These are phyloP conservation scores for Trichoderma semiorbis DNA, from an alignment of 2,329 filamentous ascomycete genomes.

Conservation along the genomic window DNA sequence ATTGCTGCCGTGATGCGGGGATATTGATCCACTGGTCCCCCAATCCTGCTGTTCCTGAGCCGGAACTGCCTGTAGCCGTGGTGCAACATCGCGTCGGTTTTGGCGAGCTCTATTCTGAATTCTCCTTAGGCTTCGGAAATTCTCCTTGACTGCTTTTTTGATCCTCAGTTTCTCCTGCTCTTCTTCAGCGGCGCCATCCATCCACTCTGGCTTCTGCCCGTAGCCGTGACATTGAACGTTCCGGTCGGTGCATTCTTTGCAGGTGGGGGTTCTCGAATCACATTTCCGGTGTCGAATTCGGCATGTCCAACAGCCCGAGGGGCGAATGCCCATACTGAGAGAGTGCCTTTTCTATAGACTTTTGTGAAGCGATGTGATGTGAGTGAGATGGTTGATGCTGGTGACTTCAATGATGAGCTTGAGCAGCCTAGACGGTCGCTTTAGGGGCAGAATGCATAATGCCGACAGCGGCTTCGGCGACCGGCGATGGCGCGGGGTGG, in stretches of 20 bases:
- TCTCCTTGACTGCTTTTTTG: background rate
- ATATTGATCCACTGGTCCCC: background rate
- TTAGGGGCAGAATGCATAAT: background rate
- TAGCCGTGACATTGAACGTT: background rate
- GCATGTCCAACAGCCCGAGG: background rate
- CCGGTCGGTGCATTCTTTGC: background rate
- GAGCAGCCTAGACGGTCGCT: background rate
- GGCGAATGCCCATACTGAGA: background rate
- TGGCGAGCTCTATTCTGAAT: background rate
- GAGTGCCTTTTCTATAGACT: background rate
- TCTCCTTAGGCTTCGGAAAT: background rate
- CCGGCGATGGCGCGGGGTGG: background rate
- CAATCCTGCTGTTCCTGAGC: background rate
- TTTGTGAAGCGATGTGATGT: background rate
- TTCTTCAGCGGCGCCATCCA: background rate
- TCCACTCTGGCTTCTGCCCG: background rate
- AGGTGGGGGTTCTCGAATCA: background rate
- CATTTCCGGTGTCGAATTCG: background rate
- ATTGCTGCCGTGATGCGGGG: background rate
- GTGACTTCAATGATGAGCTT: background rate
- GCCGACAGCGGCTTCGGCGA: background rate
- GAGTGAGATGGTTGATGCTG: background rate
- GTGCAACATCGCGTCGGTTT: background rate
- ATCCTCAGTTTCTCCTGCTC: background rate
- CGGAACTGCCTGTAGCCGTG: background rate